phyloP scores from a whole-genome alignment of 2,329 filamentous ascomycete genomes.

The Fusarium kyushuense region DNA sequence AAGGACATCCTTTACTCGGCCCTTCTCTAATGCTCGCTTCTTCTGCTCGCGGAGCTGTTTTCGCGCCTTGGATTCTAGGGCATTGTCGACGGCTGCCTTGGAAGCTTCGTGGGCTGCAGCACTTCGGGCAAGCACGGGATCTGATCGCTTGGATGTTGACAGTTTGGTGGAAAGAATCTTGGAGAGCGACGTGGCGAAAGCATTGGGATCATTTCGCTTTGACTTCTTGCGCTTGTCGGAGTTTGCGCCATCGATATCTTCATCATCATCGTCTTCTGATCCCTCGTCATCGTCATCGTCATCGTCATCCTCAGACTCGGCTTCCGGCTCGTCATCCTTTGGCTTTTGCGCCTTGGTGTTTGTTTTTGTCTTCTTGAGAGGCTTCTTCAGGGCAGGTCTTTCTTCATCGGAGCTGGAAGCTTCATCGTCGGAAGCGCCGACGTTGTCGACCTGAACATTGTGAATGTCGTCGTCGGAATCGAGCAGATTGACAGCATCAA shows the following conservation, averaged over 20 bases:
- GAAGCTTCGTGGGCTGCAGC: slow-evolving; percentile 78
- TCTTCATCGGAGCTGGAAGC: slow-evolving; percentile 56
- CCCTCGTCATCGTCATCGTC: slow-evolving; percentile 45
- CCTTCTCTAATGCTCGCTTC: slow-evolving; percentile 83
- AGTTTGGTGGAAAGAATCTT: slow-evolving; percentile 94
- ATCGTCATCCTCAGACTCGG: slow-evolving; percentile 42
- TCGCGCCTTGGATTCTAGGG: slow-evolving; percentile 84
- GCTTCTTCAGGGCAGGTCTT: slow-evolving; percentile 47
- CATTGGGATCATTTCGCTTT: slow-evolving; percentile 91
- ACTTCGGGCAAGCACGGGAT: slow-evolving; percentile 92
- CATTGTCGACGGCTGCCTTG: slow-evolving; percentile 77
- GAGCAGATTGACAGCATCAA: slow-evolving; percentile 65
- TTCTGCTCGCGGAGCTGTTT: slow-evolving; percentile 84
- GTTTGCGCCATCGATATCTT: slow-evolving; percentile 53
- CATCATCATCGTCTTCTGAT: slow-evolving; percentile 54
- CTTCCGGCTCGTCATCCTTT: slow-evolving; percentile 39
- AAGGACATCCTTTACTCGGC: slow-evolving; percentile 87
- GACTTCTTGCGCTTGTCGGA: slow-evolving; percentile 63
- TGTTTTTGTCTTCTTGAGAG: slow-evolving; percentile 48
- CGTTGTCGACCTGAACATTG: slow-evolving; percentile 65
- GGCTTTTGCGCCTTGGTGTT: slow-evolving; percentile 46
- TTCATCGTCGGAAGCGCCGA: slow-evolving; percentile 55
- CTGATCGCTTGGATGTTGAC: slow-evolving; percentile 80
- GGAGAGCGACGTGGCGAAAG: slow-evolving; percentile 92
- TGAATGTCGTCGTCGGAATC: slow-evolving; percentile 70